These are phyloP conservation scores for Amaranthus tricolor DNA, from an alignment of 179 eudicot genomes.

Conservation along the genomic window DNA sequence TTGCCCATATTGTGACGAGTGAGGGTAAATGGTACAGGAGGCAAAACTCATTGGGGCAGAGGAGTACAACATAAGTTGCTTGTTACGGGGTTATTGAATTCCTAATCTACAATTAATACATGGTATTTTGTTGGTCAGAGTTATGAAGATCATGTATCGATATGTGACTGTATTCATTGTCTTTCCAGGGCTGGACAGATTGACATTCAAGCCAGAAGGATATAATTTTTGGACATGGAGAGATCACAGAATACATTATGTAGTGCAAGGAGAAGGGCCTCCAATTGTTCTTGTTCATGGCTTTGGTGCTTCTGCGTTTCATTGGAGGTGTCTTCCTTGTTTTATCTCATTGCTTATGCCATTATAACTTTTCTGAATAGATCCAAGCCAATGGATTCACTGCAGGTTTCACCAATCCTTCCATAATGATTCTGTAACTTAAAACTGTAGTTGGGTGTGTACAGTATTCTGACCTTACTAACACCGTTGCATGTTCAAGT, in stretches of 20 bases:
- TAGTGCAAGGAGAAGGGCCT: constrained; percentile 81
- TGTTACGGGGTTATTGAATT: neutral
- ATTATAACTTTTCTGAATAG: constrained; percentile 1
- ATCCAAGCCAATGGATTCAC: constrained; percentile 6
- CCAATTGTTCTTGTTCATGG: constrained; percentile 91
- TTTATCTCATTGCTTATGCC: neutral
- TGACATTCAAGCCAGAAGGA: constrained; percentile 82
- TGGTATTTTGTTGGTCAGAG: neutral
- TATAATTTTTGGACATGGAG: constrained; percentile 92
- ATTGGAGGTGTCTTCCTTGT: constrained; percentile 69
- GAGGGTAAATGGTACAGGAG: too few relatives aligned
- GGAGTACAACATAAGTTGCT: too few relatives aligned
- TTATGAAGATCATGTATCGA: neutral
- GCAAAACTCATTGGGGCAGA: too few relatives aligned
- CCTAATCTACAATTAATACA: neutral
- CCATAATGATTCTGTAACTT: neutral
- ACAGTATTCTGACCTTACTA: neutral
- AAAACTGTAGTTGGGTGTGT: neutral
- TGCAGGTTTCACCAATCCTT: neutral
- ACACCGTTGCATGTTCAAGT: neutral
- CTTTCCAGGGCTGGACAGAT: constrained; percentile 65
- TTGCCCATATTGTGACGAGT: too few relatives aligned
- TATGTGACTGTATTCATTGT: constrained; percentile 14
- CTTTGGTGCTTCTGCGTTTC: constrained; percentile 96
- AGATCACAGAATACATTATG: constrained; percentile 86